Evolutionary conservation across 768 basidiomycete species (phyloP).

Genomic region (Goffeauzyma gilvescens): DNA sequence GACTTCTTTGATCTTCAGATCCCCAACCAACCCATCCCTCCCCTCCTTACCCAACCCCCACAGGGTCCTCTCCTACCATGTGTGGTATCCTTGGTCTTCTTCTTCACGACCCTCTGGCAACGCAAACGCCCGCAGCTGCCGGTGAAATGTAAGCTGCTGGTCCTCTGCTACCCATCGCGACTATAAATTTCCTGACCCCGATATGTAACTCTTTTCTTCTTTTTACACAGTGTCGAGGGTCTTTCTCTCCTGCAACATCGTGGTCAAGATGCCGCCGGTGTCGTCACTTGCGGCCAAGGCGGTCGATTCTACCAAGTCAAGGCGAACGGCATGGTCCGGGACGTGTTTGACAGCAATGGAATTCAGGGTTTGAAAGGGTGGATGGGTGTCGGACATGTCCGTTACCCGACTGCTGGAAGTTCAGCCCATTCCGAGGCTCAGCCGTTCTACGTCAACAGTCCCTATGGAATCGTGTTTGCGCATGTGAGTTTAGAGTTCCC

Average conservation of each 20-base stretch:
- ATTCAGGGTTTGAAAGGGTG: constrained; percentile 63
- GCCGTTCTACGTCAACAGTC: constrained; percentile 99
- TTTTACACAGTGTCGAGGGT: constrained; percentile 43
- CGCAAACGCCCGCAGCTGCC: constrained; percentile 48
- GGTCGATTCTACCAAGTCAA: constrained; percentile 96
- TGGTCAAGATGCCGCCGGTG: constrained; percentile 94
- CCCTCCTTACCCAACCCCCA: too few species aligned
- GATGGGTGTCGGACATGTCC: constrained; percentile 96
- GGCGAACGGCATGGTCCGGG: constrained; percentile 97
- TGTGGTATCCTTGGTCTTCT: constrained; percentile 84
- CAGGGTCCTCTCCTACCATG: constrained; percentile 35
- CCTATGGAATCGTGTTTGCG: constrained; percentile 93
- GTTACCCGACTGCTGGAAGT: constrained; percentile 95
- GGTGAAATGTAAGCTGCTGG: constrained; percentile 62
- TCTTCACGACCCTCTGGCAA: constrained; percentile 44
- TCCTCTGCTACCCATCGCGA: neutral
- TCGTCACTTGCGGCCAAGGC: constrained; percentile 85
- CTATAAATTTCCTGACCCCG: neutral
- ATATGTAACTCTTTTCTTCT: neutral
- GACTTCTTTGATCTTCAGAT: too few species aligned
- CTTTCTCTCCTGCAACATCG: constrained; percentile 87
- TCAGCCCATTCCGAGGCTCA: constrained; percentile 94
- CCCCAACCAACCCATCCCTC: too few species aligned
- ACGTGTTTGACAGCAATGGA: constrained; percentile 70
- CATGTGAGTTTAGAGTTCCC: constrained; percentile 56